Conservation (phyloP, 73 alveolate genomes). For the Tetrahymena malaccensis region DNA sequence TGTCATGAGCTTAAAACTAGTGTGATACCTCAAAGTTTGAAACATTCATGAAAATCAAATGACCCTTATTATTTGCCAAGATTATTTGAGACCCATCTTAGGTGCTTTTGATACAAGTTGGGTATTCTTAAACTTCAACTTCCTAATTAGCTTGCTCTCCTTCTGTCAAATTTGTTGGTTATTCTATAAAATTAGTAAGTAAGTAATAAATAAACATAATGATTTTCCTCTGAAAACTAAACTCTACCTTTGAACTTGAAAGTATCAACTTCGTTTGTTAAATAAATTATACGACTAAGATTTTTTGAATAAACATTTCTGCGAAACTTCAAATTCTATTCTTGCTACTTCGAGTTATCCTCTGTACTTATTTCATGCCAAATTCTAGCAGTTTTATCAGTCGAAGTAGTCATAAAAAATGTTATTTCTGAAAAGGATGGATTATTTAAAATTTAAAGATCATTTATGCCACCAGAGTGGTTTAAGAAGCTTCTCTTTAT, state of each 20-base stretch:
- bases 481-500: conserved; percentile 64
- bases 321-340: conserved; percentile 15
- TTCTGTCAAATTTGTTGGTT: neutral
- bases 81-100: conserved; percentile 67
- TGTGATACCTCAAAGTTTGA: conserved; percentile 34
- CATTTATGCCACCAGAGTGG: conserved; percentile 83
- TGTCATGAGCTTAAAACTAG: conserved; percentile 58
- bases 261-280: conserved; percentile 18
- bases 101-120: conserved; percentile 56
- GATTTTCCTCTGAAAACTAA: neutral
- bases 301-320: conserved; percentile 72
- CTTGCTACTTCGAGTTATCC: conserved; percentile 14
- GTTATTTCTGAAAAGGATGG: conserved; percentile 52
- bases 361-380: conserved; percentile 61
- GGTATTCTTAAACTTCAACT: conserved; percentile 35
- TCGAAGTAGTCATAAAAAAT: conserved; percentile 63
- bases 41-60: conserved; percentile 47
- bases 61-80: conserved; percentile 67
- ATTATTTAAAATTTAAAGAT: conserved; percentile 37
- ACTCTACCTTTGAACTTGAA: conserved; percentile 8
- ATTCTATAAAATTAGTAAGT: neutral
- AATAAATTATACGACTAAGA: conserved; percentile 61
- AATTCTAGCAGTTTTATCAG: conserved; percentile 67
- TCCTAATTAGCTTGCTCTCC: neutral
- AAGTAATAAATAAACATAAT: neutral